These are phyloP conservation scores for Magnaporthiopsis poae DNA, from an alignment of 2,329 filamentous ascomycete species.

Conservation along the genomic window DNA sequence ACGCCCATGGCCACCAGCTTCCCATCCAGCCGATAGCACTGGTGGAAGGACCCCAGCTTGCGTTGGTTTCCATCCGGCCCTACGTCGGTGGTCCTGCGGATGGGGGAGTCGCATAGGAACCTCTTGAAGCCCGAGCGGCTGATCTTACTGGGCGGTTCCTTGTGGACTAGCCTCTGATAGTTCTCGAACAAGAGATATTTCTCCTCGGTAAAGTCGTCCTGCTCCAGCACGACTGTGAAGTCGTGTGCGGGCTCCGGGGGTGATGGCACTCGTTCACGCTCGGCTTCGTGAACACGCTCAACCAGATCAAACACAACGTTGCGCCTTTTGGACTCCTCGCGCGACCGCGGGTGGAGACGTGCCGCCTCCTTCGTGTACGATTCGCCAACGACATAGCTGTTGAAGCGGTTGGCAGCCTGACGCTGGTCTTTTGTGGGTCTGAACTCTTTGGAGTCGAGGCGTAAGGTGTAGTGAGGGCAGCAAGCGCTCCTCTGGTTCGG, in stretches of 20 bases:
- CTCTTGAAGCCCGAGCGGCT: slow-evolving; percentile 52
- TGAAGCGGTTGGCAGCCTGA: slow-evolving; percentile 64
- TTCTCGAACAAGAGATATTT: slow-evolving; percentile 65
- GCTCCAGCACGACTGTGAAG: slow-evolving; percentile 61
- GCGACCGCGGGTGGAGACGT: slow-evolving; percentile 55
- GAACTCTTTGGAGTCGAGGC: slow-evolving; percentile 57
- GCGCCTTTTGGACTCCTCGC: slow-evolving; percentile 53
- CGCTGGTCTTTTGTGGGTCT: slow-evolving; percentile 62
- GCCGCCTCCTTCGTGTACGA: slow-evolving; percentile 55
- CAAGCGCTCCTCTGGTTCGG: slow-evolving; percentile 72
- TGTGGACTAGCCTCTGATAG: slow-evolving; percentile 65
- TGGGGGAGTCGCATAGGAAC: slow-evolving; percentile 65
- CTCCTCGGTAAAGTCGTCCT: slow-evolving; percentile 61
- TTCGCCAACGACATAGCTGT: slow-evolving; percentile 59
- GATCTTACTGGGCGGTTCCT: slow-evolving; percentile 52
- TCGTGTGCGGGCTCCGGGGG: slow-evolving; percentile 57
- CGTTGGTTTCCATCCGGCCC: slow-evolving; percentile 40
- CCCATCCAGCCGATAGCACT: slow-evolving; percentile 72
- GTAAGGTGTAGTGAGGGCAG: slow-evolving; percentile 83
- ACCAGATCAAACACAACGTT: slow-evolving; percentile 59
- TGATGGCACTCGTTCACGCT: slow-evolving; percentile 42
- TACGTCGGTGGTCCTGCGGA: slow-evolving; percentile 37
- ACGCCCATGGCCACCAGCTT: slow-evolving; percentile 66
- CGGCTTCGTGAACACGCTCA: slow-evolving; percentile 60
- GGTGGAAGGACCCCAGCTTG: slow-evolving; percentile 64